Conservation (phyloP, 352 stramenopile species). For the Phytopythium aichiense region DNA sequence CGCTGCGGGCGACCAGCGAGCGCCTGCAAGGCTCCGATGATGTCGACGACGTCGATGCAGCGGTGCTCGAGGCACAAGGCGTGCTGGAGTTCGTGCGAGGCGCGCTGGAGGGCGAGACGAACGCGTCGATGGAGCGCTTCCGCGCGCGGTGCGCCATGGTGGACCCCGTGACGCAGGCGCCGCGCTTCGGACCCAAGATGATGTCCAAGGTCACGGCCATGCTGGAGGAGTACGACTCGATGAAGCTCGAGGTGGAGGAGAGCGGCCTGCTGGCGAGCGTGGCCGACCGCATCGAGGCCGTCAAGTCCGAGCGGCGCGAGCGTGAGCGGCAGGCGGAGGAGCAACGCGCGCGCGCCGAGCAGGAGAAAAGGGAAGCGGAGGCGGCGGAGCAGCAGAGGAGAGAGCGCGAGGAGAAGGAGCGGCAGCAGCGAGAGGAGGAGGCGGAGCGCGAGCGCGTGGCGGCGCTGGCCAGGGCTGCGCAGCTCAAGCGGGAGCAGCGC, state of each 20-base stretch:
- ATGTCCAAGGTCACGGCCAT: slow-evolving; percentile 55
- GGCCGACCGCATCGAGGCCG: slow-evolving; percentile 12
- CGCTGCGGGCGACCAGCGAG: slow-evolving; percentile 17
- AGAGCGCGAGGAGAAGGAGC: slow-evolving; percentile 12
- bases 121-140: slow-evolving; percentile 45
- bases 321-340: slow-evolving; percentile 11
- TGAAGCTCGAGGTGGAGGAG: slow-evolving; percentile 28
- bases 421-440: slow-evolving; percentile 15
- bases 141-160: slow-evolving; percentile 46
- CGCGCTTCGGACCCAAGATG: slow-evolving; percentile 78
- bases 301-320: slow-evolving; percentile 9
- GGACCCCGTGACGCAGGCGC: slow-evolving; percentile 66
- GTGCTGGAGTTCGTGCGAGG: slow-evolving; percentile 11
- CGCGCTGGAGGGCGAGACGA: slow-evolving; percentile 26
- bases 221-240: slow-evolving; percentile 40
- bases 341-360: slow-evolving; percentile 11
- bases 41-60: background rate
- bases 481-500: slow-evolving; percentile 52
- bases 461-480: slow-evolving; percentile 43
- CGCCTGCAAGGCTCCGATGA: too few relatives aligned
- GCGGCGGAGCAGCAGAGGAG: slow-evolving; percentile 12
- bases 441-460: slow-evolving; percentile 26
- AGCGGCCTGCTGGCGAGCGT: slow-evolving; percentile 20
- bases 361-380: slow-evolving; percentile 17
- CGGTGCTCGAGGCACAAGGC: slow-evolving; percentile 13